Base-by-base conservation (phyloP, 1,139 yeast species). In the Candida sp. region DNA sequence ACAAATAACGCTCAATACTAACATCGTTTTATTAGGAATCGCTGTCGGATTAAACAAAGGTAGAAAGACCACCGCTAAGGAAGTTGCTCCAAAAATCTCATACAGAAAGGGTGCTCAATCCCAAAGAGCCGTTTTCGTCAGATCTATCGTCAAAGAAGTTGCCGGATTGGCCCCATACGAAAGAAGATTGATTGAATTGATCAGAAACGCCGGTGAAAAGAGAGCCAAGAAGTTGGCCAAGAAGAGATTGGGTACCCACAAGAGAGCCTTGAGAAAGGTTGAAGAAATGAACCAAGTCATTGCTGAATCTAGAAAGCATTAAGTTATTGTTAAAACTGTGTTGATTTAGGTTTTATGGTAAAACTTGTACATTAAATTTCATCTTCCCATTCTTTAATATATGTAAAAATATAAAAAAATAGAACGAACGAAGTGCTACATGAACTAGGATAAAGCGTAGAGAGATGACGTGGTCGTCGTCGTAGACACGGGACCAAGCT, bases 161-260 rank as follows among this genome's bases (percentile, higher is more conserved):
- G 84, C 97, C 66, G 99, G 99, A 77, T 88, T 93, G 76, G 98
- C 99, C 67, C 99, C 99, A 82, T 96, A 96, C 83, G 99, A 96
- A 85, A 93, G 98, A 86, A 93, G 99, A 85, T 88, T 94, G 78
- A 89, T 96, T 74, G 99, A 96, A 84, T 87, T 96, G 84, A 86
- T 96, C 89, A 94, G 99, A 88, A 96, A 96, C 85, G 94, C 98
- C 76, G 97, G 97, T 88, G 99, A 96, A 85, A 96, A 96, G 96
- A 96, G 99, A 86, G 99, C 99, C 69, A 91, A 96, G 90, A 96
- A 96, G 92, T 93, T 96, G 77, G 98, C 98, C 68, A 96, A 96
- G 96, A 94, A 91, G 97, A 94, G 97, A 94, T 91, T 96, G 78
- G 99, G 99, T 83, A 92, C 99, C 72, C 96, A 93, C 89, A 89